Conservation (phyloP, 106 monocot genomes). For the Ottelia alismoides region DNA sequence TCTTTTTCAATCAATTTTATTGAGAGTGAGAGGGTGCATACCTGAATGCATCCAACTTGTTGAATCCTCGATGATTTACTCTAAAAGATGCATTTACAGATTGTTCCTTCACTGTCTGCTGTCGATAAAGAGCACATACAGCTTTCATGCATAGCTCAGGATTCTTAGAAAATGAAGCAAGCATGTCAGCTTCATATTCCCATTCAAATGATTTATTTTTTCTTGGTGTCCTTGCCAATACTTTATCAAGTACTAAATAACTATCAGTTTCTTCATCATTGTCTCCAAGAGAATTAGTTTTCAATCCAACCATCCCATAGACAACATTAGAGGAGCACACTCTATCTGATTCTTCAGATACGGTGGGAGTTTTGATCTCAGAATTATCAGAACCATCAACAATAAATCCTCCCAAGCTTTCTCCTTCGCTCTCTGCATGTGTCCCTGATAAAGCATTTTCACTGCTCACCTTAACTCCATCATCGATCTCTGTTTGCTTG, state of each 20-base stretch:
- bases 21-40: no score
- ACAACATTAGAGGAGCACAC: not conserved
- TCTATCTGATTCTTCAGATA: conserved; percentile 5
- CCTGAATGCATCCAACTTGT: conserved; percentile 11
- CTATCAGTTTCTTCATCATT: conserved; percentile 7
- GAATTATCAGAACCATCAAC: no score
- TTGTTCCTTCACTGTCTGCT: conserved; percentile 34
- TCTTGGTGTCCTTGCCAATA: conserved; percentile 15
- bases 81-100: conserved; percentile 15
- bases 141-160: conserved; percentile 61
- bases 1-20: no score
- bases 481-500: conserved; percentile 1
- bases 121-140: conserved; percentile 53
- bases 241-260: conserved; percentile 12
- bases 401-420: conserved; percentile 21
- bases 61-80: conserved; percentile 10
- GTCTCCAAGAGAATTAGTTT: not conserved
- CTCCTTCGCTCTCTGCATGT: conserved; percentile 29
- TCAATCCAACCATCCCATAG: not conserved
- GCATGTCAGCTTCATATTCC: conserved; percentile 63
- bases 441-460: conserved; percentile 4
- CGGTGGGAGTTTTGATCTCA: no score
- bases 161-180: conserved; percentile 35
- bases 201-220: conserved; percentile 22
- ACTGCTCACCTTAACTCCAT: conserved; percentile 4